Evolutionary conservation across 805 yeast species (phyloP).

Genomic region (Metschnikowia reukaufii): DNA sequence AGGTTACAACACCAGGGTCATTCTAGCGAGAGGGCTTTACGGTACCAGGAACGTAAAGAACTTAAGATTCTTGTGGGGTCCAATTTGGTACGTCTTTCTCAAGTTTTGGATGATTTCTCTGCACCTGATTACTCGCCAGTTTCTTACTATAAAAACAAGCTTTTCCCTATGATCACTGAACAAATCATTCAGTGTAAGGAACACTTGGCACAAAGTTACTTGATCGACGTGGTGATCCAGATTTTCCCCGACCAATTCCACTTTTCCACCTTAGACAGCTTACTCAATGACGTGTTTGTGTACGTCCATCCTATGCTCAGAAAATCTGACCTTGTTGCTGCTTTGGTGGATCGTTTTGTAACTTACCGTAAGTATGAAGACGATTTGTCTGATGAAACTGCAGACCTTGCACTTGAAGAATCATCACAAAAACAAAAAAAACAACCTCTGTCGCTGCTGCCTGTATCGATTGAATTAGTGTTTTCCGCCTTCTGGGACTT

Average conservation of each 20-base stretch:
- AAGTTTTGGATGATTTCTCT: slow-evolving; percentile 71
- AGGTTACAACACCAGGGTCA: slow-evolving; percentile 95
- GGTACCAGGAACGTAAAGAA: slow-evolving; percentile 81
- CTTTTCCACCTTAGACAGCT: slow-evolving; percentile 63
- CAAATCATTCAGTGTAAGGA: slow-evolving; percentile 93
- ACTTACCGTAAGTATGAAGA: slow-evolving; percentile 39
- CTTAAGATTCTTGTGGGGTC: slow-evolving; percentile 90
- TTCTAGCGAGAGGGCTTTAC: slow-evolving; percentile 70
- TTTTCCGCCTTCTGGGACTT: slow-evolving; percentile 70
- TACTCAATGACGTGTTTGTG: slow-evolving; percentile 60
- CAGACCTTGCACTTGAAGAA: slow-evolving; percentile 1
- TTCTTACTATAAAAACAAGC: slow-evolving; percentile 43
- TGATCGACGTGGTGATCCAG: slow-evolving; percentile 87
- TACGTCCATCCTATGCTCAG: slow-evolving; percentile 71
- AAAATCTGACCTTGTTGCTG: slow-evolving; percentile 61
- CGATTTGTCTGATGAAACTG: slow-evolving; percentile 24
- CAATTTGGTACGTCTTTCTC: slow-evolving; percentile 84
- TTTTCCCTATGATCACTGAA: slow-evolving; percentile 79
- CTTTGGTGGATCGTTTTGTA: slow-evolving; percentile 71
- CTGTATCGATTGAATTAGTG: slow-evolving; percentile 29
- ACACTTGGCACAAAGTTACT: slow-evolving; percentile 86
- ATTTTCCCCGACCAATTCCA: slow-evolving; percentile 95
- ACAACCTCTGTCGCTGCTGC: background rate
- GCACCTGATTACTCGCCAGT: slow-evolving; percentile 35
- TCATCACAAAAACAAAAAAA: no score